A percentile compares a stretch with the other conserved stretches of the same genome.
phyloP scores from a whole-genome alignment of 306 rosid species.

The Prunus persica region DNA sequence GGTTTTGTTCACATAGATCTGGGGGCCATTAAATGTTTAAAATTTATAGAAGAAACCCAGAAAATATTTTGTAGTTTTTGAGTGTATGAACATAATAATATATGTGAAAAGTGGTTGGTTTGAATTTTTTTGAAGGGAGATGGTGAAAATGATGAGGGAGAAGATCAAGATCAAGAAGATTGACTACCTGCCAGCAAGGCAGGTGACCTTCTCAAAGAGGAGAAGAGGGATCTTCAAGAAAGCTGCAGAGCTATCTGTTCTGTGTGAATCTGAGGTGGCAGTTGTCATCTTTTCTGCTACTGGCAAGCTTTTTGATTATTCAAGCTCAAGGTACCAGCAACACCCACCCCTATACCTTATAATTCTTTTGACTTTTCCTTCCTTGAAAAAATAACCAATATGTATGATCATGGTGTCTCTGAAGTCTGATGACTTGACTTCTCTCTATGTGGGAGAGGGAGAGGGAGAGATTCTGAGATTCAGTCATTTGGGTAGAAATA shows the following conservation, averaged over 20 bases:
- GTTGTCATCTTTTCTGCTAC: conserved; percentile 40
- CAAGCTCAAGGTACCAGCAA: conserved; percentile 31
- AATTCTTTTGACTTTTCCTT: neutral
- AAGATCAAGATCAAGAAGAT: conserved; percentile 45
- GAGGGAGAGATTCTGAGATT: neutral
- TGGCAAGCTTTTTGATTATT: conserved; percentile 42
- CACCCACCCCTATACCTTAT: too few species aligned
- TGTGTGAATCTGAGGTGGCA: conserved; percentile 44
- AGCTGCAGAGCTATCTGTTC: conserved; percentile 47
- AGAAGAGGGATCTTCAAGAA: conserved; percentile 47
- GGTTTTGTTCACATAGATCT: neutral
- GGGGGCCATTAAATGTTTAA: neutral
- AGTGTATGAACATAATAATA: neutral
- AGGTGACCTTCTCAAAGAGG: conserved; percentile 51
- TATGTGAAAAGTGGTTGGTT: neutral
- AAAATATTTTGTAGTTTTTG: neutral
- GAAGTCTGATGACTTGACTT: neutral
- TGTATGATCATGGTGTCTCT: neutral
- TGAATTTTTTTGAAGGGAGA: neutral
- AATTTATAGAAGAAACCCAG: neutral
- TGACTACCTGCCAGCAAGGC: conserved; percentile 46
- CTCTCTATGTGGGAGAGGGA: neutral
- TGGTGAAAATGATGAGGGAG: neutral
- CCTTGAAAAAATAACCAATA: neutral
- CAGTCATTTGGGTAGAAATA: neutral